A percentile compares a stretch with the other conserved stretches of the same genome.
Conservation (phyloP, 768 basidiomycete genomes). For the Boletus huronensis region DNA sequence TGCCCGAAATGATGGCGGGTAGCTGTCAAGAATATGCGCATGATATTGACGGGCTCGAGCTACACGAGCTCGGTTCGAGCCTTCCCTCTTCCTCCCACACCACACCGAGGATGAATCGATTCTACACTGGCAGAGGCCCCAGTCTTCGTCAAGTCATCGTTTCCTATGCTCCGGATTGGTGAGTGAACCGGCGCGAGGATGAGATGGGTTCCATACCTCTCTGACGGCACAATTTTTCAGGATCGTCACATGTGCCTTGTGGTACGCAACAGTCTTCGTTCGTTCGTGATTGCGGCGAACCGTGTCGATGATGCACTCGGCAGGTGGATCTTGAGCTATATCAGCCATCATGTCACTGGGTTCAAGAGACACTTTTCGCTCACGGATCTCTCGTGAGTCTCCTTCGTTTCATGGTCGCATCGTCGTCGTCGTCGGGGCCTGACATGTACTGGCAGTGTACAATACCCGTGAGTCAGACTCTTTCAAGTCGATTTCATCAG, state of each 20-base stretch:
- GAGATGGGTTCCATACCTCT: background rate
- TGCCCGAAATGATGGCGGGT: background rate
- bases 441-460: slow-evolving; percentile 29
- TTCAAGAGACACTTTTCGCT: slow-evolving; percentile 79
- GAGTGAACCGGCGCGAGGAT: slow-evolving; percentile 13
- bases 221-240: slow-evolving; percentile 37
- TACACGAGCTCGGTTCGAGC: background rate
- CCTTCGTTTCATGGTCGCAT: background rate
- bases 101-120: slow-evolving; percentile 7
- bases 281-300: background rate
- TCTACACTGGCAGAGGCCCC: slow-evolving; percentile 8
- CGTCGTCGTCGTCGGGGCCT: slow-evolving; percentile 7
- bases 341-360: slow-evolving; percentile 54
- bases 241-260: slow-evolving; percentile 59
- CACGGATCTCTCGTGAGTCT: slow-evolving; percentile 64
- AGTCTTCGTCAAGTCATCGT: slow-evolving; percentile 22
- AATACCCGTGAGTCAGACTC: slow-evolving; percentile 34
- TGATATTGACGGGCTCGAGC: background rate
- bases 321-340: slow-evolving; percentile 55
- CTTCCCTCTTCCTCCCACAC: background rate
- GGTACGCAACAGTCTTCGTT: slow-evolving; percentile 41
- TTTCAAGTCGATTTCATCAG: background rate
- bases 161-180: slow-evolving; percentile 80
- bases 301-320: background rate
- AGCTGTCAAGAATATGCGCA: background rate